phyloP scores from a whole-genome alignment of 805 yeast species.

The Ogataea zsoltii region DNA sequence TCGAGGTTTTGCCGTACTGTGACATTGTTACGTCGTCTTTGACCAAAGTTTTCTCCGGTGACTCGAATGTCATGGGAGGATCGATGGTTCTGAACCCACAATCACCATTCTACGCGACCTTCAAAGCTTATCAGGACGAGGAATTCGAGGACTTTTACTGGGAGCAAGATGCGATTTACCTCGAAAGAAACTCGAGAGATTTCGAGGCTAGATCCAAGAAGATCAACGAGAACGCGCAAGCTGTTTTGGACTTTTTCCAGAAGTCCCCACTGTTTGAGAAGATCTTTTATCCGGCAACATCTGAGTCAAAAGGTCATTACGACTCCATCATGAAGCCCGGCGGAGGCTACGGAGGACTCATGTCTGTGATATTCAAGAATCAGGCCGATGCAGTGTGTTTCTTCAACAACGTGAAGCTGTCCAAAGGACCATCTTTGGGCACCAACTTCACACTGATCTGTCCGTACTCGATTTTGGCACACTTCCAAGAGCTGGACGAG shows the following conservation, averaged over 20 bases:
- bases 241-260: slow-evolving; percentile 53
- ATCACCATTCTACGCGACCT: slow-evolving; percentile 47
- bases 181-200: slow-evolving; percentile 93
- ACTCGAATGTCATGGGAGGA: slow-evolving; percentile 95
- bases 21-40: slow-evolving; percentile 86
- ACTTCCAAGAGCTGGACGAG: slow-evolving; percentile 77
- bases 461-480: slow-evolving; percentile 87
- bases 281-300: slow-evolving; percentile 70
- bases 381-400: slow-evolving; percentile 68
- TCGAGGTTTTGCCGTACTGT: slow-evolving; percentile 77
- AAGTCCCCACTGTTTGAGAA: slow-evolving; percentile 55
- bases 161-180: slow-evolving; percentile 90
- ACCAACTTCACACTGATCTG: slow-evolving; percentile 88
- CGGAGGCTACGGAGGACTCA: slow-evolving; percentile 89
- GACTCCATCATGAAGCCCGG: slow-evolving; percentile 64
- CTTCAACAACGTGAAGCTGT: slow-evolving; percentile 65
- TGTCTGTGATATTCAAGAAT: slow-evolving; percentile 69
- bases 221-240: slow-evolving; percentile 57
- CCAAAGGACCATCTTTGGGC: slow-evolving; percentile 91
- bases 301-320: slow-evolving; percentile 59
- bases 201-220: slow-evolving; percentile 61
- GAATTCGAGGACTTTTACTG: slow-evolving; percentile 76
- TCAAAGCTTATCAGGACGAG: slow-evolving; percentile 51
- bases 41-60: slow-evolving; percentile 92
- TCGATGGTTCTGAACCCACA: slow-evolving; percentile 75